phyloP scores from a whole-genome alignment of 2,329 filamentous ascomycete species.

The Scedosporium dehoogii region DNA sequence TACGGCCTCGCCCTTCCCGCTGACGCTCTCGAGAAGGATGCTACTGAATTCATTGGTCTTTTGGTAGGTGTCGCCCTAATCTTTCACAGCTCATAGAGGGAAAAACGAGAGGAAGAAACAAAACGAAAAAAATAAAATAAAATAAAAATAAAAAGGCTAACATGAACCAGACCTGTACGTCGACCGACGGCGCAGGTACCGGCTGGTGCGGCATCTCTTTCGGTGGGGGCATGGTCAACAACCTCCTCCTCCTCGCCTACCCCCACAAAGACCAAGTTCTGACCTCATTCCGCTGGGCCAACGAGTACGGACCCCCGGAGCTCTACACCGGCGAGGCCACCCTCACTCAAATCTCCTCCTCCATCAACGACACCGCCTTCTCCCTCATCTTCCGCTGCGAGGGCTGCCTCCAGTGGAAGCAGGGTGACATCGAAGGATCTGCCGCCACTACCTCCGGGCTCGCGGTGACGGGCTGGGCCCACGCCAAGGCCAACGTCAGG shows the following conservation, averaged over 20 bases:
- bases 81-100: background rate
- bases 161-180: slow-evolving; percentile 15
- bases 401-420: slow-evolving; percentile 43
- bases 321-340: slow-evolving; percentile 52
- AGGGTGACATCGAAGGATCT: slow-evolving; percentile 31
- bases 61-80: slow-evolving; percentile 26
- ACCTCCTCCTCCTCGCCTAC: slow-evolving; percentile 16
- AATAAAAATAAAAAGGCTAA: slow-evolving; percentile 3
- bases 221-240: slow-evolving; percentile 2
- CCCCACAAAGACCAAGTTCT: slow-evolving; percentile 40
- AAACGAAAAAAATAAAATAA: slow-evolving; percentile 8
- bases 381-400: slow-evolving; percentile 55
- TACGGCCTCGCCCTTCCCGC: slow-evolving; percentile 45
- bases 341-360: slow-evolving; percentile 48
- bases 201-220: slow-evolving; percentile 5
- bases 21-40: slow-evolving; percentile 33
- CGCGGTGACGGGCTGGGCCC: slow-evolving; percentile 46
- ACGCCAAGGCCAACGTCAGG: slow-evolving; percentile 28
- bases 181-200: slow-evolving; percentile 15
- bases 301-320: slow-evolving; percentile 47
- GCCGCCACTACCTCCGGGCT: slow-evolving; percentile 32
- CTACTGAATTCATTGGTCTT: slow-evolving; percentile 49
- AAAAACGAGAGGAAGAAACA: background rate
- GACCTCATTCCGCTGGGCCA: slow-evolving; percentile 47
- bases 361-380: slow-evolving; percentile 47